Conservation (phyloP, 176 grass and related monocot species). For the Zoysia japonica region DNA sequence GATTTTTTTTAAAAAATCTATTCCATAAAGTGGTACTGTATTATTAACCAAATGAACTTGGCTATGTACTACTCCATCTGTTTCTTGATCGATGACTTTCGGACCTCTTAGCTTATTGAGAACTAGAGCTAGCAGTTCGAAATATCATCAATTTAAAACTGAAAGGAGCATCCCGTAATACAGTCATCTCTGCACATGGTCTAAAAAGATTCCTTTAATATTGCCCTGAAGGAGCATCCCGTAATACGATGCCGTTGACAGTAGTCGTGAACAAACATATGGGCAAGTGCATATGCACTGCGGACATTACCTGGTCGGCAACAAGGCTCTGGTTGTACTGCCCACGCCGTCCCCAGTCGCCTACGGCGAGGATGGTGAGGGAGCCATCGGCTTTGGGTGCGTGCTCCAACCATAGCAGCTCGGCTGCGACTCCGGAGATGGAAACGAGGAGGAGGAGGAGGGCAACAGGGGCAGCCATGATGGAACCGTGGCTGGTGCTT, state of each 20-base stretch:
- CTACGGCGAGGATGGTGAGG: slow-evolving; percentile 46
- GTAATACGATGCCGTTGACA: background rate
- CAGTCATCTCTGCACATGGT: no score
- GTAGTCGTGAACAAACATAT: background rate
- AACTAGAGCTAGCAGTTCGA: no score
- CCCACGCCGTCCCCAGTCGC: slow-evolving; percentile 59
- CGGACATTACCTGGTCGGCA: slow-evolving; percentile 42
- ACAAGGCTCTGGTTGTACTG: slow-evolving; percentile 58
- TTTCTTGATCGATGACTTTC: no score
- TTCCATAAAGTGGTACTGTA: no score
- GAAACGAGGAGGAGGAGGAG: background rate
- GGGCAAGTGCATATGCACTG: background rate
- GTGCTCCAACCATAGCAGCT: slow-evolving; percentile 51
- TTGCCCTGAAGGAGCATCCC: no score
- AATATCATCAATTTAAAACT: no score
- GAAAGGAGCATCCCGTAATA: no score
- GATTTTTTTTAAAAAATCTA: no score
- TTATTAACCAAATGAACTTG: no score
- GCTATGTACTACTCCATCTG: no score
- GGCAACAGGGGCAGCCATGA: slow-evolving; percentile 25
- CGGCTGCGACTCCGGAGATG: background rate
- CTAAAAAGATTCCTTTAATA: no score
- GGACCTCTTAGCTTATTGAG: no score
- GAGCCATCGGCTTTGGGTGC: slow-evolving; percentile 47
- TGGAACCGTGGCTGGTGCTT: background rate